Percentiles rank a stretch among this genome's conserved stretches.
Evolutionary conservation across 352 stramenopile genomes (phyloP).

Genomic region (Globisporangium yorkense): DNA sequence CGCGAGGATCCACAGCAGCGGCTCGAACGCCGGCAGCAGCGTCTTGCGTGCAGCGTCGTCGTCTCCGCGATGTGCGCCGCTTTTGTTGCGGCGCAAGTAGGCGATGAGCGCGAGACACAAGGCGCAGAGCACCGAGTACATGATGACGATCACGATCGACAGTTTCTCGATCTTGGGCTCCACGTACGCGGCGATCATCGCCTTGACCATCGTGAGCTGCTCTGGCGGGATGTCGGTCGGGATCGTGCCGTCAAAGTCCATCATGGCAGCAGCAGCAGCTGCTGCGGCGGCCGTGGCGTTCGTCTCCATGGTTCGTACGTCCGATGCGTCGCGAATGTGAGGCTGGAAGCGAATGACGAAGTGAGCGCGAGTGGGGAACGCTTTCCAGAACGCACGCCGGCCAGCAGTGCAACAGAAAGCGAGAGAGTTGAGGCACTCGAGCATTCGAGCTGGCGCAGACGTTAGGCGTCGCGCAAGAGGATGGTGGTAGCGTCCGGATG

Average conservation of each 20-base stretch:
- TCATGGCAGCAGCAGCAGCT: too few species aligned
- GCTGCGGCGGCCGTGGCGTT: too few species aligned
- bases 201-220: not conserved
- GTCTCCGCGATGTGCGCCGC: conserved; percentile 29
- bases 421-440: too few species aligned
- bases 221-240: not conserved
- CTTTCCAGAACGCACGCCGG: too few species aligned
- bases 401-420: too few species aligned
- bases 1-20: conserved; percentile 33
- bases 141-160: not conserved
- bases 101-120: conserved; percentile 18
- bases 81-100: conserved; percentile 42
- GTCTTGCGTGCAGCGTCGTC: conserved; percentile 32
- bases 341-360: too few species aligned
- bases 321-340: too few species aligned
- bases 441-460: too few species aligned
- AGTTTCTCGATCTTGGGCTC: not conserved
- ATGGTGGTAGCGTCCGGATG: too few species aligned
- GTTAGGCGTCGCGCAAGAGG: too few species aligned
- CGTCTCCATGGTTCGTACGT: too few species aligned
- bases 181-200: not conserved
- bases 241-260: not conserved
- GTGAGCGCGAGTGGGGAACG: too few species aligned
- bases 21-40: conserved; percentile 61
- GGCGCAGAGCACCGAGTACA: not conserved